These are phyloP conservation scores for Excoecaria cochinchinensis DNA, from an alignment of 345 rosid species.

Conservation along the genomic window DNA sequence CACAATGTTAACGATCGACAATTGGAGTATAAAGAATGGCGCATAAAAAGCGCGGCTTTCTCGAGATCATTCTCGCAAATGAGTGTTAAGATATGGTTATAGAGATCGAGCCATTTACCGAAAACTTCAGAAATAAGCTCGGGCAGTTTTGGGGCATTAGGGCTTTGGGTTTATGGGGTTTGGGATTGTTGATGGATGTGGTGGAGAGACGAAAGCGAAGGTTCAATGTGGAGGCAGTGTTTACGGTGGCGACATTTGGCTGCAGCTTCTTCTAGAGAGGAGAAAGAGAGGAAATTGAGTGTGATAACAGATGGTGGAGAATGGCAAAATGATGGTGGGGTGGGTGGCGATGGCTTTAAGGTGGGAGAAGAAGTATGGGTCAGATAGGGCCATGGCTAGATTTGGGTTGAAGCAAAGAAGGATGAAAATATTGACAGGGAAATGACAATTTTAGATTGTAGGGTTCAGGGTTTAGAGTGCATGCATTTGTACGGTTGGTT, in stretches of 20 bases:
- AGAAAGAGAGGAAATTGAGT: conserved; percentile 60
- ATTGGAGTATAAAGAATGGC: conserved; percentile 89
- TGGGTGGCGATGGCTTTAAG: conserved; percentile 41
- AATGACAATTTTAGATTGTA: neutral
- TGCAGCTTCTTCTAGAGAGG: conserved; percentile 82
- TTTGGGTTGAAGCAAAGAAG: neutral
- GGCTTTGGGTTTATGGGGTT: conserved; percentile 51
- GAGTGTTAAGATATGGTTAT: conserved; percentile 66
- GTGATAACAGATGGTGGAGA: conserved; percentile 20
- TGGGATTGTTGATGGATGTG: conserved; percentile 50
- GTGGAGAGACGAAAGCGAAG: conserved; percentile 63
- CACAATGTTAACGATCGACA: conserved; percentile 83
- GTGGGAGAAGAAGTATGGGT: conserved; percentile 47
- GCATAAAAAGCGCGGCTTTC: conserved; percentile 86
- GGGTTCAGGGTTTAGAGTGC: conserved; percentile 16
- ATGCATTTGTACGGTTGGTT: too few relatives aligned
- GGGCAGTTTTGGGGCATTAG: conserved; percentile 78
- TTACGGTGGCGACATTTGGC: conserved; percentile 91
- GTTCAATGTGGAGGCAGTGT: conserved; percentile 82
- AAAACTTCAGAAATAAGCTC: conserved; percentile 68
- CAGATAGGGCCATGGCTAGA: conserved; percentile 52
- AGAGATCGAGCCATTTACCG: conserved; percentile 82
- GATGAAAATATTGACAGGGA: neutral
- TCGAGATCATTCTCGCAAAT: conserved; percentile 78
- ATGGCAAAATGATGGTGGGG: conserved; percentile 22